Evolutionary conservation across 78 protist species (phyloP).

Genomic region (Dictyostelium discoideum): DNA sequence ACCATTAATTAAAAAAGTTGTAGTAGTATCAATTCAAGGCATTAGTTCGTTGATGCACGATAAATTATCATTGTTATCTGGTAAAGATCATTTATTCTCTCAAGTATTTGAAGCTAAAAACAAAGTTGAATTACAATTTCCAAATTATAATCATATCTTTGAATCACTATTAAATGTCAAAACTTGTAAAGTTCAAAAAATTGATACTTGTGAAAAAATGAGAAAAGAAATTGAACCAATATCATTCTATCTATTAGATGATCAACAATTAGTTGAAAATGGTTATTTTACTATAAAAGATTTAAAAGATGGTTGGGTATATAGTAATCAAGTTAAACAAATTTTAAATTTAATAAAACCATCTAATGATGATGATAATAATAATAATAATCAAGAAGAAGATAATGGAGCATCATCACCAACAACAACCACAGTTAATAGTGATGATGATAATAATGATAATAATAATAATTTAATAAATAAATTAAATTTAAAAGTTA

Average conservation of each 20-base stretch:
- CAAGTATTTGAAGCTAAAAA: not conserved
- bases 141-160: conserved; percentile 12
- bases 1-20: conserved; percentile 42
- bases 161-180: conserved; percentile 17
- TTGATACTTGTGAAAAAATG: not conserved
- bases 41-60: not conserved
- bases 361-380: not conserved
- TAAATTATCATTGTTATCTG: not conserved
- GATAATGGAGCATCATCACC: not conserved
- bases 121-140: not conserved
- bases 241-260: conserved; percentile 28
- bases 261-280: conserved; percentile 52
- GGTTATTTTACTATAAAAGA: conserved; percentile 27
- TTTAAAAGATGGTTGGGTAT: conserved; percentile 10
- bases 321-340: conserved; percentile 3
- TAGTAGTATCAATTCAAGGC: not conserved
- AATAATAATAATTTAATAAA: not conserved
- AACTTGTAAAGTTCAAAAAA: not conserved
- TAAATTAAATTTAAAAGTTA: not conserved
- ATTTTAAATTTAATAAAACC: not conserved
- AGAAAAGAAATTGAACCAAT: conserved; percentile 39
- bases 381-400: not conserved
- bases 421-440: too few relatives aligned
- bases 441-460: not conserved
- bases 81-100: conserved; percentile 9